A percentile compares a stretch with the other conserved stretches of the same genome.
These are phyloP conservation scores for Anisodus tanguticus DNA, from an alignment of 257 asterid species.

Conservation along the genomic window DNA sequence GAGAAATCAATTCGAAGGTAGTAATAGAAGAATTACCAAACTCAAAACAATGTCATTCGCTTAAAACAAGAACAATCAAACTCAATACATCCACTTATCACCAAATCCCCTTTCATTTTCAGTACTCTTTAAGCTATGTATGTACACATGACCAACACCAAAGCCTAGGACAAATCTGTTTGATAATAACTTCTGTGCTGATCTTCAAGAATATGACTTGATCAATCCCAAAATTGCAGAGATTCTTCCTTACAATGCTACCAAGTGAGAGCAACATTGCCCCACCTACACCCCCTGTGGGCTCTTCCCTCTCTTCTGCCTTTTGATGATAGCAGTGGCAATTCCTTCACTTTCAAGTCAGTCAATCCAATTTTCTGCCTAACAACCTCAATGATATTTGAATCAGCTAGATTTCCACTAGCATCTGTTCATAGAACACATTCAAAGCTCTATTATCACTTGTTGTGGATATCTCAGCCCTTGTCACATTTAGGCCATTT, in stretches of 20 bases:
- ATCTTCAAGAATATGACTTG: slow-evolving; percentile 57
- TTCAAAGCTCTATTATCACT: slow-evolving; percentile 45
- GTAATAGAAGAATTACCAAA: too few relatives aligned
- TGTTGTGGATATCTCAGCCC: slow-evolving; percentile 81
- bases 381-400: too few relatives aligned
- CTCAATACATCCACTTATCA: slow-evolving; percentile 31
- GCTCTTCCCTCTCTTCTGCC: slow-evolving; percentile 46
- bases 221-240: slow-evolving; percentile 73
- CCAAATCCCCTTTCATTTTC: slow-evolving; percentile 35
- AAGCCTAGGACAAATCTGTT: slow-evolving; percentile 34
- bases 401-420: too few relatives aligned
- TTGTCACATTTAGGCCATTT: slow-evolving; percentile 72
- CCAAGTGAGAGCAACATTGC: slow-evolving; percentile 69
- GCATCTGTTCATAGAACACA: slow-evolving; percentile 52
- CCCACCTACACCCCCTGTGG: too few relatives aligned
- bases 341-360: slow-evolving; percentile 69
- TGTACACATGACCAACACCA: slow-evolving; percentile 37
- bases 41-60: too few relatives aligned
- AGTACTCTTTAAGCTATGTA: slow-evolving; percentile 34
- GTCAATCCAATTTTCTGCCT: too few relatives aligned
- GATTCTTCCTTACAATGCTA: slow-evolving; percentile 80
- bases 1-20: too few relatives aligned
- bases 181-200: slow-evolving; percentile 21
- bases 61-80: slow-evolving; percentile 24
- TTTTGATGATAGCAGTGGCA: slow-evolving; percentile 57